Percentiles rank a stretch among this genome's conserved stretches.
These are phyloP conservation scores for Eutrema japonicum DNA, from an alignment of 345 rosid genomes.

Conservation along the genomic window DNA sequence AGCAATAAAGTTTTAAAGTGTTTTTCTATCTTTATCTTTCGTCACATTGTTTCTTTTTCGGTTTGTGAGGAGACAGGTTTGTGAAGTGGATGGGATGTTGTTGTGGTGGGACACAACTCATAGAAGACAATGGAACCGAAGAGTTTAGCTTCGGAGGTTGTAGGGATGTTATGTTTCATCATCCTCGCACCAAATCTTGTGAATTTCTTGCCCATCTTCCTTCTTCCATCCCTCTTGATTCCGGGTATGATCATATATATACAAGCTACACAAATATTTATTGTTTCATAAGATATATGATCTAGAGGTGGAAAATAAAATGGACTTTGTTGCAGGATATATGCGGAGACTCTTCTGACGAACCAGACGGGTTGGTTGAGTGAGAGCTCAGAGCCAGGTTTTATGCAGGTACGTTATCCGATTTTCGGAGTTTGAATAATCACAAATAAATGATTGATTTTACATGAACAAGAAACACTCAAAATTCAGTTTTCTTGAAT, in stretches of 20 bases:
- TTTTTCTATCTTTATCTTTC: background rate
- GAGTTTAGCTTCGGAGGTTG: constrained; percentile 63
- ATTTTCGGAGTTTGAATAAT: constrained; percentile 10
- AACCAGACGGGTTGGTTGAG: constrained; percentile 75
- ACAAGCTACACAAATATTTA: background rate
- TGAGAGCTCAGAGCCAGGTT: constrained; percentile 53
- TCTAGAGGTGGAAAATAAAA: background rate
- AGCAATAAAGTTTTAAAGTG: background rate
- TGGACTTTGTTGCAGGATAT: constrained; percentile 50
- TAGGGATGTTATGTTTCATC: constrained; percentile 71
- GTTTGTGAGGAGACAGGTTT: constrained; percentile 41
- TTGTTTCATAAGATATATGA: background rate
- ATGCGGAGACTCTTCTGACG: constrained; percentile 70
- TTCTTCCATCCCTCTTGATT: constrained; percentile 63
- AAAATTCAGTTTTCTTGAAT: constrained; percentile 16
- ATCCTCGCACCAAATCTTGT: constrained; percentile 69
- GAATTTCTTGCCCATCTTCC: constrained; percentile 71
- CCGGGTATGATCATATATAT: constrained; percentile 52
- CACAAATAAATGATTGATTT: background rate
- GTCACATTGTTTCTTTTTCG: constrained; percentile 23
- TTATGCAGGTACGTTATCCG: constrained; percentile 48
- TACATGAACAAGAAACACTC: constrained; percentile 4
- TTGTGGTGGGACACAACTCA: constrained; percentile 66
- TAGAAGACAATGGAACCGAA: constrained; percentile 50
- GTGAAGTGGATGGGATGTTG: constrained; percentile 86